phyloP scores from a whole-genome alignment of 1,139 yeast genomes.

The Pneumocystis jirovecii region DNA sequence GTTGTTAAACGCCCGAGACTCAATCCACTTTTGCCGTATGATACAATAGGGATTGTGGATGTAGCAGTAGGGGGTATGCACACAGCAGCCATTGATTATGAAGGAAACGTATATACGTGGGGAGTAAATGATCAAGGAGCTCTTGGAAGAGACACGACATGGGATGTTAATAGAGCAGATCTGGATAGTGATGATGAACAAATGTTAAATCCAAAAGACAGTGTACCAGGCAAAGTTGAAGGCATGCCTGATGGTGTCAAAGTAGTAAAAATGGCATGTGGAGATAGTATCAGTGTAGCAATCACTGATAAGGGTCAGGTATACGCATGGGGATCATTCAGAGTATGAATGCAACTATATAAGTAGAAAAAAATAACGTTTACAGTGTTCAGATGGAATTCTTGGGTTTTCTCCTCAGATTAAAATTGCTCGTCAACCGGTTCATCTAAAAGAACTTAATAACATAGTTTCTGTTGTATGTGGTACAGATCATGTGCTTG shows the following conservation, averaged over 20 bases:
- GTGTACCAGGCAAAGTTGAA: conserved; percentile 70
- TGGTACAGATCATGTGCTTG: conserved; percentile 84
- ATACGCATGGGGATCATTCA: conserved; percentile 95
- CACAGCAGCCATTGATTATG: conserved; percentile 60
- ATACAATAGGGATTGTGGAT: conserved; percentile 56
- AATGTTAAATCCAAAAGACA: conserved; percentile 71
- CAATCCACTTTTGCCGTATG: conserved; percentile 55
- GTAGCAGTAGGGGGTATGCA: conserved; percentile 96
- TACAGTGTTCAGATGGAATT: conserved; percentile 63
- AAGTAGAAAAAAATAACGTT: conserved; percentile 2
- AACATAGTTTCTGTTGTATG: conserved; percentile 75
- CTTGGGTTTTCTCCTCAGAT: conserved; percentile 64
- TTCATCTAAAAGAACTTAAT: conserved; percentile 44
- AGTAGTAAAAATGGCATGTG: conserved; percentile 76
- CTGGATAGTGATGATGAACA: conserved; percentile 37
- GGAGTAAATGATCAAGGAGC: conserved; percentile 91
- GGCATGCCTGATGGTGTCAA: conserved; percentile 43
- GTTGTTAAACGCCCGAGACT: conserved; percentile 92
- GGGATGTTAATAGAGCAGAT: conserved; percentile 50
- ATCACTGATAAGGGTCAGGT: conserved; percentile 71
- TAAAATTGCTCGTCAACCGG: conserved; percentile 51
- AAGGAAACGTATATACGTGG: conserved; percentile 85
- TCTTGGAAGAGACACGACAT: conserved; percentile 72
- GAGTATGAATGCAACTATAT: conserved; percentile 20
- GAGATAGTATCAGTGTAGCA: conserved; percentile 79